Evolutionary conservation across 768 basidiomycete genomes (phyloP).

Genomic region (Leccinellum rugosiceps): DNA sequence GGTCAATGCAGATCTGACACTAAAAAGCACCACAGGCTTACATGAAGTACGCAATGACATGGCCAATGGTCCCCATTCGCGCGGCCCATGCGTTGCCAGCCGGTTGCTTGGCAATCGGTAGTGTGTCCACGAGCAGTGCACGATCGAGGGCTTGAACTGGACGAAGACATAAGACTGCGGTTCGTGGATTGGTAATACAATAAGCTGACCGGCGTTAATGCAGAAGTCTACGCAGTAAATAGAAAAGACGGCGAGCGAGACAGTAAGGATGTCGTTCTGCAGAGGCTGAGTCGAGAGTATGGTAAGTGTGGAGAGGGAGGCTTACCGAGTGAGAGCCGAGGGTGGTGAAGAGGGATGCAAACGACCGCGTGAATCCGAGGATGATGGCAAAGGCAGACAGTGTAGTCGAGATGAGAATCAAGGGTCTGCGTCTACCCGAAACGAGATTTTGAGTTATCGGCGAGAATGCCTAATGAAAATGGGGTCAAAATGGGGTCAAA

Average conservation of each 20-base stretch:
- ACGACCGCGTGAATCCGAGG: constrained; percentile 74
- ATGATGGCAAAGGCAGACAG: constrained; percentile 72
- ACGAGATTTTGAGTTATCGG: constrained; percentile 79
- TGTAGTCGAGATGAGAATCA: constrained; percentile 69
- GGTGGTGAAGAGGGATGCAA: constrained; percentile 50
- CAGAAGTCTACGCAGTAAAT: constrained; percentile 69
- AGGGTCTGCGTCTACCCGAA: constrained; percentile 86
- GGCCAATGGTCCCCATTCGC: constrained; percentile 85
- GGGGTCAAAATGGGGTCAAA: not conserved
- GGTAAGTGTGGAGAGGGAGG: not conserved
- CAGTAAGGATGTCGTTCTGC: constrained; percentile 65
- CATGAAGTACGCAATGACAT: constrained; percentile 87
- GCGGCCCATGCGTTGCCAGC: constrained; percentile 94
- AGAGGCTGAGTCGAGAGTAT: not conserved
- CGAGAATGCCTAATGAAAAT: constrained; percentile 49
- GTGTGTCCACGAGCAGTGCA: constrained; percentile 82
- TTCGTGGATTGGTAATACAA: not conserved
- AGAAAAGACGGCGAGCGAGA: constrained; percentile 71
- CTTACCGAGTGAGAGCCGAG: constrained; percentile 34
- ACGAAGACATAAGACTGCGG: constrained; percentile 1
- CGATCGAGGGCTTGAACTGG: constrained; percentile 87
- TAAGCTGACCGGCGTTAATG: constrained; percentile 47
- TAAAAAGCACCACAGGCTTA: constrained; percentile 35
- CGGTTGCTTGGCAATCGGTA: constrained; percentile 73
- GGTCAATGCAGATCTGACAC: not conserved